Conservation (phyloP, 768 basidiomycete genomes). For the Boletus vinaceobasis region DNA sequence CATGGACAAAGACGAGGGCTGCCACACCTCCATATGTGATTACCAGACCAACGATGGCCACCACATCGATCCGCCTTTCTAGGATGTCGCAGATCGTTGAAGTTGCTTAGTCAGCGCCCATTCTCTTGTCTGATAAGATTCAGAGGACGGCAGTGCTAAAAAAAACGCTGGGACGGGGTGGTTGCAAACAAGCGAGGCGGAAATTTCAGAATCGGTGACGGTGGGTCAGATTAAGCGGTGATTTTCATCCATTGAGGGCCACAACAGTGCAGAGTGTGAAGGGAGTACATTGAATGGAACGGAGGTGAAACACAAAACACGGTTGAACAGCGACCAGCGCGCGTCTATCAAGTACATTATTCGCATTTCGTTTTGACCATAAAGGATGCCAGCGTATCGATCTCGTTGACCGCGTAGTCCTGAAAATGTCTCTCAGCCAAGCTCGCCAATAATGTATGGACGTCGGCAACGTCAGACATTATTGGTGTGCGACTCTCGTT, state of each 20-base stretch:
- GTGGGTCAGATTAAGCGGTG: background rate
- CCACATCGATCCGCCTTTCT: constrained; percentile 8
- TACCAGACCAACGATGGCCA: background rate
- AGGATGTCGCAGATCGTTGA: constrained; percentile 1
- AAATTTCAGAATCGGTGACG: background rate
- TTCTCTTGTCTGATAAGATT: constrained; percentile 27
- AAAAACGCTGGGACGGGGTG: background rate
- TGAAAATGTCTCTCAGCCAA: constrained; percentile 75
- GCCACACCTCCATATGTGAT: background rate
- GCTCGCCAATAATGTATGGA: constrained; percentile 62
- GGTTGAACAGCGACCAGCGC: constrained; percentile 17
- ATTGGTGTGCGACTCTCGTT: constrained; percentile 56
- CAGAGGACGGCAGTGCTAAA: background rate
- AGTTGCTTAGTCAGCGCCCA: constrained; percentile 19
- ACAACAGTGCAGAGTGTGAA: constrained; percentile 1
- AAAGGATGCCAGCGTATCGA: constrained; percentile 78
- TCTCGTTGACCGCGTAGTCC: constrained; percentile 61
- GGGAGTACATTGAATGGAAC: constrained; percentile 15
- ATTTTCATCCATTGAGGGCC: constrained; percentile 2
- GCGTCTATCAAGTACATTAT: constrained; percentile 21
- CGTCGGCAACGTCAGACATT: constrained; percentile 64
- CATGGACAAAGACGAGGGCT: background rate
- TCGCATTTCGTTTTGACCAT: constrained; percentile 69
- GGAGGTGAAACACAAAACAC: constrained; percentile 5
- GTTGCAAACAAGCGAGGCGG: background rate